These are phyloP conservation scores for Pharus latifolius DNA, from an alignment of 176 grass and related monocot genomes.

Conservation along the genomic window DNA sequence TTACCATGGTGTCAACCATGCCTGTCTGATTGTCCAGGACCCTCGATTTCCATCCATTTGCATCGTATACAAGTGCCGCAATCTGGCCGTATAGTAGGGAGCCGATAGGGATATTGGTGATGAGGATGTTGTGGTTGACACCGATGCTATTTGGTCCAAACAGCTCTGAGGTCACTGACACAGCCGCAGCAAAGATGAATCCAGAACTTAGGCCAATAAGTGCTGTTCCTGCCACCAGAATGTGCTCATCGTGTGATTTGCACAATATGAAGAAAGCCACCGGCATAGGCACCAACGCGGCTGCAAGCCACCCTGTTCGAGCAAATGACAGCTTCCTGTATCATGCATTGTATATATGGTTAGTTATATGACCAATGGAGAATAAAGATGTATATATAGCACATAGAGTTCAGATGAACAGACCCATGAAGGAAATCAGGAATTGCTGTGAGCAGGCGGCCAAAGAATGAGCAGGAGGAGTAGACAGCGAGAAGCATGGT, in stretches of 20 bases:
- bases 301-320: constrained; percentile 73
- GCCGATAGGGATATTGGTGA: constrained; percentile 88
- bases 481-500: constrained; percentile 71
- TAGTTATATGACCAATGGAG: not conserved
- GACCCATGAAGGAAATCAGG: constrained; percentile 70
- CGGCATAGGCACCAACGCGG: constrained; percentile 57
- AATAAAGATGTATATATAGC: not conserved
- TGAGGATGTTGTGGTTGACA: constrained; percentile 94
- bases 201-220: constrained; percentile 73
- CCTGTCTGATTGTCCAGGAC: constrained; percentile 13
- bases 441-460: constrained; percentile 68
- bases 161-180: constrained; percentile 84
- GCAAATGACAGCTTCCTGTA: constrained; percentile 70
- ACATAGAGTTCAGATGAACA: not conserved
- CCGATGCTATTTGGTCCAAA: constrained; percentile 71
- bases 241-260: constrained; percentile 21
- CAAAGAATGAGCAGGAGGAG: constrained; percentile 89
- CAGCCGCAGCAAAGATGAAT: constrained; percentile 80
- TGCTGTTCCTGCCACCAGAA: constrained; percentile 53
- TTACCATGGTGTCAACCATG: constrained; percentile 42
- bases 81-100: constrained; percentile 88
- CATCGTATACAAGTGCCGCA: constrained; percentile 59
- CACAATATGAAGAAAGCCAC: constrained; percentile 68
- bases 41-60: constrained; percentile 35
- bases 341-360: not conserved